These are phyloP conservation scores for Mycosarcoma maydis DNA, from an alignment of 1,284 basidiomycete species.

Conservation along the genomic window DNA sequence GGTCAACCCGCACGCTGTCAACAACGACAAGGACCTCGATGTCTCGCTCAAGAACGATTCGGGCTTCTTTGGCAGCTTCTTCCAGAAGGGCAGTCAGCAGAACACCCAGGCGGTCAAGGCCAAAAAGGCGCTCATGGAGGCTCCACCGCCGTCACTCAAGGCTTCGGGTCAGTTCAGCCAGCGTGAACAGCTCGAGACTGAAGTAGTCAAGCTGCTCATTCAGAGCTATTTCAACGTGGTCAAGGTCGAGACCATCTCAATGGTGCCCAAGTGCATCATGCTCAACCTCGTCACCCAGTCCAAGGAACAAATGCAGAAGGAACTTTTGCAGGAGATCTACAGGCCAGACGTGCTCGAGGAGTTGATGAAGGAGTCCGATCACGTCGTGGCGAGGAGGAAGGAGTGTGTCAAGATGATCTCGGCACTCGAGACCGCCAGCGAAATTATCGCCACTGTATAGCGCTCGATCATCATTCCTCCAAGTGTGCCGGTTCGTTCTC, in stretches of 20 bases:
- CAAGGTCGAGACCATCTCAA: conserved; percentile 99
- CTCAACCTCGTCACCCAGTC: conserved; percentile 89
- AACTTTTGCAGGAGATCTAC: conserved; percentile 73
- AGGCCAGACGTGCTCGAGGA: conserved; percentile 62
- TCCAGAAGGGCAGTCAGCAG: conserved; percentile 76
- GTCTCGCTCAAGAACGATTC: conserved; percentile 82
- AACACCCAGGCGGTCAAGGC: conserved; percentile 67
- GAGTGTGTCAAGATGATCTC: conserved; percentile 67
- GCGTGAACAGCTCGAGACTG: conserved; percentile 96
- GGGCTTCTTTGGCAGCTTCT: conserved; percentile 97
- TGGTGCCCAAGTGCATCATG: conserved; percentile 94
- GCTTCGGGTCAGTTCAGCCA: conserved; percentile 93
- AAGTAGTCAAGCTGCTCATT: conserved; percentile 85
- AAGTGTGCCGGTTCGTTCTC: background rate
- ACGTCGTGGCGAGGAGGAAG: conserved; percentile 62
- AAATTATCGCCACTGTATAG: conserved; percentile 65
- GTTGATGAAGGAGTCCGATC: conserved; percentile 66
- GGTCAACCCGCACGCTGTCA: conserved; percentile 72
- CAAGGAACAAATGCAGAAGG: conserved; percentile 90
- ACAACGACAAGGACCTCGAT: conserved; percentile 93
- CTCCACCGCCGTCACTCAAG: conserved; percentile 86
- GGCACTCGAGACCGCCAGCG: conserved; percentile 64
- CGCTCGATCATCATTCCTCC: background rate
- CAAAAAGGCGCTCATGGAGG: conserved; percentile 81
- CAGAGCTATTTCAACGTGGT: conserved; percentile 70